Evolutionary conservation across 768 basidiomycete species (phyloP).

Genomic region (Tylopilus felleus): DNA sequence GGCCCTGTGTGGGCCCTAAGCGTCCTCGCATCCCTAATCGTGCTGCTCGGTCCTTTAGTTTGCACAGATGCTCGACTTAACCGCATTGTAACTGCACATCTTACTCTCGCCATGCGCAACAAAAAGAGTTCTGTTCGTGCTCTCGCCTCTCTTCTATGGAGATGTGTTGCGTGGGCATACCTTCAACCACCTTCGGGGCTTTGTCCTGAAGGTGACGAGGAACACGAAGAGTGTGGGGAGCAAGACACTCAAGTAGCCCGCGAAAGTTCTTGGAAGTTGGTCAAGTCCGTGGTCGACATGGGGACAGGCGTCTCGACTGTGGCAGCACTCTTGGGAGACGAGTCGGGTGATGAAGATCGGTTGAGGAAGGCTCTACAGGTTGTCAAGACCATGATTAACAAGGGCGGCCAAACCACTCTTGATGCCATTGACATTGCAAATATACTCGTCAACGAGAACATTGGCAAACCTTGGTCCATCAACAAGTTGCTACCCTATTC

Average conservation of each 20-base stretch:
- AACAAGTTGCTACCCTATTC: conserved; percentile 48
- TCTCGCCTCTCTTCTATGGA: conserved; percentile 63
- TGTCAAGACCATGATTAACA: conserved; percentile 55
- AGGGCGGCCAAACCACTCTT: conserved; percentile 46
- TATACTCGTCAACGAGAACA: conserved; percentile 36
- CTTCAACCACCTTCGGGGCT: conserved; percentile 46
- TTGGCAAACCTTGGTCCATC: conserved; percentile 41
- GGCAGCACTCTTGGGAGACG: conserved; percentile 48
- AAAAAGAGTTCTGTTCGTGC: conserved; percentile 63
- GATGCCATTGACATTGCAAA: conserved; percentile 55
- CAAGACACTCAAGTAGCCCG: conserved; percentile 29
- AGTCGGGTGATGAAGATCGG: conserved; percentile 37
- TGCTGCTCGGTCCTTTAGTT: conserved; percentile 59
- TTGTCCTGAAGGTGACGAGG: conserved; percentile 25
- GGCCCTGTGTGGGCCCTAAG: conserved; percentile 77
- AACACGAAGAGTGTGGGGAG: conserved; percentile 14
- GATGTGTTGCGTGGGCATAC: conserved; percentile 61
- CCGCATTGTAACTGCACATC: conserved; percentile 46
- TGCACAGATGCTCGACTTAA: conserved; percentile 43
- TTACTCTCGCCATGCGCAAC: conserved; percentile 56
- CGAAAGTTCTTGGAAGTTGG: conserved; percentile 45
- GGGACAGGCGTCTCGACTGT: conserved; percentile 56
- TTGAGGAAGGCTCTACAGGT: conserved; percentile 48
- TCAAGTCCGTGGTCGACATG: conserved; percentile 54
- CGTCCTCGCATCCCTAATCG: conserved; percentile 61